Base-by-base conservation (phyloP, 306 rosid species). In the Lupinus albus region DNA sequence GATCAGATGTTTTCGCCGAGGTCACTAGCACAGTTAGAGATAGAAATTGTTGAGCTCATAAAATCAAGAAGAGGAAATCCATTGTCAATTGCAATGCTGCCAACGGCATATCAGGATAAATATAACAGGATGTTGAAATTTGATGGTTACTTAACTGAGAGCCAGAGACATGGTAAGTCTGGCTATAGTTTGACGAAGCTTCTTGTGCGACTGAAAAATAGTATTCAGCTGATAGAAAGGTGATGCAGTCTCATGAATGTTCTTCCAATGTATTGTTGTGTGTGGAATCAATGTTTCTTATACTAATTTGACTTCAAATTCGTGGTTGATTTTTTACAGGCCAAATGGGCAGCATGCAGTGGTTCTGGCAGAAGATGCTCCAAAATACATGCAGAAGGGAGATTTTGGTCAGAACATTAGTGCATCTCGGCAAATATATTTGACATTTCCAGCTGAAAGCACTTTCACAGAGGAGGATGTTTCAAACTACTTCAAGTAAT, bases 271-370 rank as follows among this genome's bases (percentile, higher is more conserved):
- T 41, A 10, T 47, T 4, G 8, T 53, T 12, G 21, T 28, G 8
- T 36, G 11, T 67, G 20, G n/a, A 38, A 18, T 3, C 30, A 25
- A 25, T 63, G 41, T 64, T 47, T 68, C 59, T 64, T 51, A 28
- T 28, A 35, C 20, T 50, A 20, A 21, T 69, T 44, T 21, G 11
- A 32, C 14, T 46, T 64, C 32, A 54, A 25, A 46, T 11, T 7
- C 63, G 18, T 35, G 51, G 62, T 75, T 72, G 64, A 63, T 14
- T 73, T 25, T 25, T 25, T 44, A 51, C 88, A 93, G 98, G 73
- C 99, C 97, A 52, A 96, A 93, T 68, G 99, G 99, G 42, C 99
- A 89, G 76, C 98, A 90, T 54, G 80, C 86, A 2, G 89, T 90
- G 53, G 74, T 88, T 81, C 84, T 93, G 64, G 83, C 86, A 2